phyloP scores from a whole-genome alignment of 805 yeast species.

The Suhomyces pyralidae region DNA sequence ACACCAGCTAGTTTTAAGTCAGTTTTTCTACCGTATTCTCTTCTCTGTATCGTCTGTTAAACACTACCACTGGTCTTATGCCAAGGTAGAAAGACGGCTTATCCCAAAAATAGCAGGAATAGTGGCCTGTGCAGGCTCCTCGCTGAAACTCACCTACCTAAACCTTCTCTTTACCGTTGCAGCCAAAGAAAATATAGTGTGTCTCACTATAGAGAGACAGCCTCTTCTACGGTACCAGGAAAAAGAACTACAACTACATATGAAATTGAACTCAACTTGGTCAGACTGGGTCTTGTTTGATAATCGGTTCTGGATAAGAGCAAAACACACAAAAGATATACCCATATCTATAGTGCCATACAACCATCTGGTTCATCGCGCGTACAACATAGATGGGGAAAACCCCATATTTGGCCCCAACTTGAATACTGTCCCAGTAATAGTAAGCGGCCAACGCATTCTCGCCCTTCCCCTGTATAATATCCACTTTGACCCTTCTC shows the following conservation, averaged over 20 bases:
- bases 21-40: slow-evolving; percentile 26
- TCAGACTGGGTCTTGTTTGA: slow-evolving; percentile 35
- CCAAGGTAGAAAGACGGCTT: slow-evolving; percentile 32
- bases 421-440: neutral
- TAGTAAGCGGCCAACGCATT: neutral
- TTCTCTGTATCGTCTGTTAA: slow-evolving; percentile 30
- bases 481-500: neutral
- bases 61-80: slow-evolving; percentile 39
- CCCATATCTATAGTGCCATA: neutral
- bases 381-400: neutral
- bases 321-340: neutral
- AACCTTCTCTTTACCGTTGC: slow-evolving; percentile 19
- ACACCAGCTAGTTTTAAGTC: slow-evolving; percentile 20
- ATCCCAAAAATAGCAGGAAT: slow-evolving; percentile 21
- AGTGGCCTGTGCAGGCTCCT: neutral
- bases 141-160: slow-evolving; percentile 11
- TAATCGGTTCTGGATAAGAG: slow-evolving; percentile 35
- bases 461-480: neutral
- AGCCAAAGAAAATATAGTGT: neutral
- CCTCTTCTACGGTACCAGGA: slow-evolving; percentile 6
- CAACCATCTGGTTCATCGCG: neutral
- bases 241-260: neutral
- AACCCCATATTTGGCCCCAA: neutral
- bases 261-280: neutral
- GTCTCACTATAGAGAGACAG: slow-evolving; percentile 14